A percentile compares a stretch with the other conserved stretches of the same genome.
phyloP scores from a whole-genome alignment of 352 stramenopile genomes.

The Pythium dissotocum region DNA sequence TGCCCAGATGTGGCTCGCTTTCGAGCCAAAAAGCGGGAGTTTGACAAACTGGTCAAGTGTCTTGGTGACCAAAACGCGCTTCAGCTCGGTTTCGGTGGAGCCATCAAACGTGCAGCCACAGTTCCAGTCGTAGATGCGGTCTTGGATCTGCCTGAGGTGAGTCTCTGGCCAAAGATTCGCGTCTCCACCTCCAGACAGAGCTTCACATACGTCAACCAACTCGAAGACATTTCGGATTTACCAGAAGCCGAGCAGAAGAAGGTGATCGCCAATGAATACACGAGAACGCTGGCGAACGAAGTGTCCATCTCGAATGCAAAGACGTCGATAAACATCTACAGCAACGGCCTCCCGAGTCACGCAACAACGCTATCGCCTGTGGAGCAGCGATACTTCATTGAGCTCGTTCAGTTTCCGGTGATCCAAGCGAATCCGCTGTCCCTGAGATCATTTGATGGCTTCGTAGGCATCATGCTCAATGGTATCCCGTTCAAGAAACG shows the following conservation, averaged over 20 bases:
- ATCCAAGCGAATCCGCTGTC: conserved; percentile 35
- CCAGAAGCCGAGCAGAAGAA: conserved; percentile 8
- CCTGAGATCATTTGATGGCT: conserved; percentile 26
- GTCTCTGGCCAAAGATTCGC: conserved; percentile 57
- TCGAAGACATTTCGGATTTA: conserved; percentile 39
- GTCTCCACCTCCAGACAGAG: conserved; percentile 35
- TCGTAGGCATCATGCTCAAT: conserved; percentile 61
- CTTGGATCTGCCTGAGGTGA: conserved; percentile 64
- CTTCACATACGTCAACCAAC: conserved; percentile 50
- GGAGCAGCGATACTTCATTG: conserved; percentile 59
- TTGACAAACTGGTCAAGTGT: conserved; percentile 57
- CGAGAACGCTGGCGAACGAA: conserved; percentile 32
- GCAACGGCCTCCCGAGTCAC: conserved; percentile 63
- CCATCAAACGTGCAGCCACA: conserved; percentile 49
- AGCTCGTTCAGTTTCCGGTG: conserved; percentile 50
- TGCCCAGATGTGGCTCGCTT: conserved; percentile 43
- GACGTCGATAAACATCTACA: conserved; percentile 51
- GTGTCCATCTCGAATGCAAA: conserved; percentile 46
- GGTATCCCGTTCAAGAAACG: conserved; percentile 50
- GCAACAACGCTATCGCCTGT: neutral
- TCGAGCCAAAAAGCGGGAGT: conserved; percentile 33
- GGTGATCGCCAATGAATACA: neutral
- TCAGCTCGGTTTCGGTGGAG: conserved; percentile 36
- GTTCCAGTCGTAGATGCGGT: conserved; percentile 47
- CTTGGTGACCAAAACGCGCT: conserved; percentile 43